These are phyloP conservation scores for Ziziphus jujuba DNA, from an alignment of 306 rosid species.

Conservation along the genomic window DNA sequence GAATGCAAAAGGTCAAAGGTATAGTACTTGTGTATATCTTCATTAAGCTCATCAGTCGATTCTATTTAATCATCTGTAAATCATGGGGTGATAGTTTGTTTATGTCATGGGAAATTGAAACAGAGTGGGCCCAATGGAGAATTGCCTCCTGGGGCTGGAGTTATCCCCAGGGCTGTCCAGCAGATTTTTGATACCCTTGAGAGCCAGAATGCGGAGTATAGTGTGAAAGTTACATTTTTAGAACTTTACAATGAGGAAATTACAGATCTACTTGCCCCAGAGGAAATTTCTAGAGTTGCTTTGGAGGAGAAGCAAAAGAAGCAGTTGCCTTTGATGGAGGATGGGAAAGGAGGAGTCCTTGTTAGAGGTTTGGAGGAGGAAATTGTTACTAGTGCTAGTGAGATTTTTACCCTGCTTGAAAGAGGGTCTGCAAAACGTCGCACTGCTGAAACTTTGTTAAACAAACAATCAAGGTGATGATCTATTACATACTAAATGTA, in stretches of 20 bases:
- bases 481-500: neutral
- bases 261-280: constrained; percentile 93
- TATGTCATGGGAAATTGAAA: constrained; percentile 4
- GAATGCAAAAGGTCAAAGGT: constrained; percentile 93
- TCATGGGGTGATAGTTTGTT: neutral
- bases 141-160: constrained; percentile 88
- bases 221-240: constrained; percentile 88
- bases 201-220: constrained; percentile 86
- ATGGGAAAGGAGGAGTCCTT: constrained; percentile 97
- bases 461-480: constrained; percentile 86
- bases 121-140: constrained; percentile 90
- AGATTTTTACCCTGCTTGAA: constrained; percentile 80
- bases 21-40: constrained; percentile 3
- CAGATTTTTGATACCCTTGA: constrained; percentile 95
- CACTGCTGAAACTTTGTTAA: constrained; percentile 91
- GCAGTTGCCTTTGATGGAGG: constrained; percentile 94
- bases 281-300: constrained; percentile 63
- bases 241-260: constrained; percentile 94
- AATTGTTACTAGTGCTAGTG: constrained; percentile 87
- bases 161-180: constrained; percentile 89
- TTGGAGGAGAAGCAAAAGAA: constrained; percentile 87
- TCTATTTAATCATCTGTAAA: neutral
- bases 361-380: constrained; percentile 93
- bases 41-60: neutral
- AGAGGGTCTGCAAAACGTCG: constrained; percentile 96